Evolutionary conservation across 2,329 filamentous ascomycete genomes (phyloP), one percentile per base, ranked within the genome.

Genomic region (Tolypocladium tropicale): DNA sequence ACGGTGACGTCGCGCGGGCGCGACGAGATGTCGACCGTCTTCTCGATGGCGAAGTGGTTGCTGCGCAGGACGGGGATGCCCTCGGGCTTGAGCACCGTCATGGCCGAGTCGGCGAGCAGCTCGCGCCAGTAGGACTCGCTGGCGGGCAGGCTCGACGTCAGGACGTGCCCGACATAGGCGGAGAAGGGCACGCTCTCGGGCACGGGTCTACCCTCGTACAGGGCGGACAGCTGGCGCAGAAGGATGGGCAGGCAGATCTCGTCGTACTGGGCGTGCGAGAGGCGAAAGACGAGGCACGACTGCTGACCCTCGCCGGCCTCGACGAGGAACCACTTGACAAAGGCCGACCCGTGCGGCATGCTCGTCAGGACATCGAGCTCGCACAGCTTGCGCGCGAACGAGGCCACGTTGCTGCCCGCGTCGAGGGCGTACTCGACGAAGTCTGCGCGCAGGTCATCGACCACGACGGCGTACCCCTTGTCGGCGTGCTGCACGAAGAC

Each of bases 201-300:
- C 0, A 67, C 64, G 0, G 67, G 60, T 43, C 61, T 59, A 54
- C 57, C 58, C 48, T 66, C 56, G 57, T 71, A 71, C 6, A 85
- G 72, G 0, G 76, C 74, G 3, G 79, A 80, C 43, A 88, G 77
- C 63, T 86, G 82, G 21, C 75, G 75, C 56, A 87, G 77, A 23
- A 87, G 76, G n/a, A 77, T 71, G 0, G 83, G 80, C 10, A 88
- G 75, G 60, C 81, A 87, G 25, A 88, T 83, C 59, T 85, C 85
- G 60, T 88, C 85, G 64, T 87, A 88, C 61, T 88, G 84, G 0
- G 84, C 81, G 66, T 88, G 85, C 0, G 84, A 87, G 55, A 88
- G 78, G 56, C 84, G 79, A 65, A 86, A 77, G 57, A 80, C 71
- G 16, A 87, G 78, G 52, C 71, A 75, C 36, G 70, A 73, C 33